Base-by-base conservation (phyloP, 139 green algal species). In the Chlorella sp. region DNA sequence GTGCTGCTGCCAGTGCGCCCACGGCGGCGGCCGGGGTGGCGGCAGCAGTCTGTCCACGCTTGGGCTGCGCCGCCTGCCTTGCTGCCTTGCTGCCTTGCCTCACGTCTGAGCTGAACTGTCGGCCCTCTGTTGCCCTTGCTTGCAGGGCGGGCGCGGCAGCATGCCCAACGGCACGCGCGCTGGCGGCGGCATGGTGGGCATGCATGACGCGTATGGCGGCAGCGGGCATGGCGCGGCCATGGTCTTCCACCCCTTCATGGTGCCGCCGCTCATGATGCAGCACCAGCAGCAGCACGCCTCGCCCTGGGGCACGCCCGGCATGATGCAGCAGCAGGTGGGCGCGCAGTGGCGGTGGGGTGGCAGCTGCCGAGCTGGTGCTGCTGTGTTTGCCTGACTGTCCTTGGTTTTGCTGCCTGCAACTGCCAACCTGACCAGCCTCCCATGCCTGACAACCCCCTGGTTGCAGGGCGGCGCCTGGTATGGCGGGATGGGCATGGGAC, bases 161-260 rank as follows among this genome's bases (percentile, higher is more conserved):
- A 38, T 69, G 44, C 9, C 47, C 51, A 72, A 72, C 51, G 80
- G 80, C 67, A 39, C 64, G n/a, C 64, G 80, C 20, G 51, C 44
- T 56, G 32, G 51, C 34, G 81, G 81, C 81, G 81, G 69, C 70
- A 68, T 80, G 56, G 18, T 73, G 36, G 76, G 55, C 76, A 57
- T 73, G 60, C 56, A 82, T 38, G 69, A 75, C 32, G 25, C 60
- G 56, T 86, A 72, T 23, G 51, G 47, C 65, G 38, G 32, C 57
- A 51, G 72, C 17, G 80, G 67, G 26, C 57, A 73, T 30, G 32
- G 13, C 32, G 17, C 55, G 1, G 26, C 69, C 30, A 68, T 86
- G 36, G 80, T 86, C 70, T 68, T 80, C 38, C 60, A 78, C 38
- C 81, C 81, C 55, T 86, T 86, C 70, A 86, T 86, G 81, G 55